Conservation (phyloP, 768 basidiomycete genomes). For the Albatrellus ellisii region DNA sequence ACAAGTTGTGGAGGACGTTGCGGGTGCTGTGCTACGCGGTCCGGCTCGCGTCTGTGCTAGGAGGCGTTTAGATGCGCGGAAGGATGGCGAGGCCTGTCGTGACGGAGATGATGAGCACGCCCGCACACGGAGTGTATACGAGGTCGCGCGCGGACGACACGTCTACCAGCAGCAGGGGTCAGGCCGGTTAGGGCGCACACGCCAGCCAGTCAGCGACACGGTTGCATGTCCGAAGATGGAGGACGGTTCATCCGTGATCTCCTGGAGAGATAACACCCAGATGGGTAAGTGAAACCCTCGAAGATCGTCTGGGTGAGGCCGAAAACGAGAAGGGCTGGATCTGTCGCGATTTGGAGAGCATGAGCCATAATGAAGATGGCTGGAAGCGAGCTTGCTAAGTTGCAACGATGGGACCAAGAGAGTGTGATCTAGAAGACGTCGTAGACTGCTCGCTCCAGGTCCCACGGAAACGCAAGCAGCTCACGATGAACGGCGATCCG, state of each 20-base stretch:
- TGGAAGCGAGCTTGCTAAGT: slow-evolving; percentile 6
- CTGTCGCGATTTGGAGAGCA: slow-evolving; percentile 22
- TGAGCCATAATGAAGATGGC: neutral
- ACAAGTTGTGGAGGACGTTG: no score
- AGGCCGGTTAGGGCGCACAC: slow-evolving; percentile 48
- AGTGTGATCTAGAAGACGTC: slow-evolving; percentile 38
- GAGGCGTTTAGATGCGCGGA: slow-evolving; percentile 5
- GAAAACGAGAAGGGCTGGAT: slow-evolving; percentile 46
- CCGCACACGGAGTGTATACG: slow-evolving; percentile 45
- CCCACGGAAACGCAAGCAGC: slow-evolving; percentile 43
- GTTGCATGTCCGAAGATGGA: no score
- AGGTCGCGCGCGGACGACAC: slow-evolving; percentile 48
- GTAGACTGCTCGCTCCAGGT: slow-evolving; percentile 39
- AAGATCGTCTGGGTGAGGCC: slow-evolving; percentile 72
- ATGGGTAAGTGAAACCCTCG: slow-evolving; percentile 74
- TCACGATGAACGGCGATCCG: slow-evolving; percentile 53
- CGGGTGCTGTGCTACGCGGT: slow-evolving; percentile 5
- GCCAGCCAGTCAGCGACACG: slow-evolving; percentile 41
- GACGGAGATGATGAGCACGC: slow-evolving; percentile 44
- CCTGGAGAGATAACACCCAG: slow-evolving; percentile 70
- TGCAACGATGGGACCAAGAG: slow-evolving; percentile 44
- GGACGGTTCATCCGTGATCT: no score
- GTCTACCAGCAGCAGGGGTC: slow-evolving; percentile 48
- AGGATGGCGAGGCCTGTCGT: slow-evolving; percentile 37
- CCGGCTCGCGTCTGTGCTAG: slow-evolving; percentile 3